phyloP scores from a whole-genome alignment of 257 asterid genomes.

The Mentha longifolia region DNA sequence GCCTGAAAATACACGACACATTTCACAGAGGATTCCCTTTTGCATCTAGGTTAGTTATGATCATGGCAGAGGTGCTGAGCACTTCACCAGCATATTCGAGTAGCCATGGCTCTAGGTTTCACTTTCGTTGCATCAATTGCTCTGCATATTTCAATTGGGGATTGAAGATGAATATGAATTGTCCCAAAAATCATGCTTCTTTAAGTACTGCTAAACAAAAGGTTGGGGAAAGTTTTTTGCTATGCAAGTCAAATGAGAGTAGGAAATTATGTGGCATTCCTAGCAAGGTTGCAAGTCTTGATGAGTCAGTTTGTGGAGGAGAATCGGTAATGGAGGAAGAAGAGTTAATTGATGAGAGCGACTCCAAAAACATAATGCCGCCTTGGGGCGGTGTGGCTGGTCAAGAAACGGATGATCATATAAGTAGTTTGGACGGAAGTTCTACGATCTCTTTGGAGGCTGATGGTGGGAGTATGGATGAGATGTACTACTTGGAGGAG shows the following conservation, averaged over 20 bases:
- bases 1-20: background rate
- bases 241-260: conserved; percentile 17
- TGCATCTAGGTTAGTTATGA: conserved; percentile 37
- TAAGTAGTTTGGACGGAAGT: background rate
- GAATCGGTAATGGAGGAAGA: conserved; percentile 29
- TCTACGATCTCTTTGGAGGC: conserved; percentile 19
- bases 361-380: conserved; percentile 35
- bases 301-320: conserved; percentile 44
- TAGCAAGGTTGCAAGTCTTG: conserved; percentile 43
- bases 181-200: conserved; percentile 29
- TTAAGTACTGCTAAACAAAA: conserved; percentile 25
- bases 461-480: conserved; percentile 36
- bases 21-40: background rate
- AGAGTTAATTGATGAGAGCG: conserved; percentile 42
- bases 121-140: conserved; percentile 31
- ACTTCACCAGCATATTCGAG: conserved; percentile 35
- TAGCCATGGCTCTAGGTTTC: conserved; percentile 31
- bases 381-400: conserved; percentile 41
- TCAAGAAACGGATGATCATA: conserved; percentile 30
- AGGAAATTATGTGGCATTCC: conserved; percentile 8
- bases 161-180: conserved; percentile 25
- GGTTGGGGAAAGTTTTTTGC: conserved; percentile 3
- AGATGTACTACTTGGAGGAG: conserved; percentile 69
- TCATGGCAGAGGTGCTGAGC: conserved; percentile 41
- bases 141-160: conserved; percentile 34